Evolutionary conservation across 805 yeast species (phyloP).

Genomic region (Sugiyamaella marilandica): DNA sequence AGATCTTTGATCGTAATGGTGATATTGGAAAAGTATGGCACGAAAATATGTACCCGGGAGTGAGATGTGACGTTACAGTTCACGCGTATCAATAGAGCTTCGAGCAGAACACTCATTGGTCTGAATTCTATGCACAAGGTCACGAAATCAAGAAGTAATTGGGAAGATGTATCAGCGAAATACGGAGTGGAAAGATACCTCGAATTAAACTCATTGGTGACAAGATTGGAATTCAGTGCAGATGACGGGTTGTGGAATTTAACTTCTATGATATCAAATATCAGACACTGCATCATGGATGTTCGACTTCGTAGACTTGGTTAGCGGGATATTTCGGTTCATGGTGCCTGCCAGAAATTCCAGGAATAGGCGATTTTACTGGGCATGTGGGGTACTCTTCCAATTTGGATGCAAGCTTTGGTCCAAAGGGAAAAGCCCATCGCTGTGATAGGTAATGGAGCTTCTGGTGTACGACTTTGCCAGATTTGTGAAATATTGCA

Average conservation of each 20-base stretch:
- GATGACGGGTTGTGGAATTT: slow-evolving; percentile 16
- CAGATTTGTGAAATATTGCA: slow-evolving; percentile 20
- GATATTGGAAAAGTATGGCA: slow-evolving; percentile 29
- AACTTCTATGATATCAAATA: slow-evolving; percentile 2
- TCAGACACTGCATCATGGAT: slow-evolving; percentile 16
- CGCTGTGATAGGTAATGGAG: slow-evolving; percentile 34
- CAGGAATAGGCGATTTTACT: slow-evolving; percentile 27
- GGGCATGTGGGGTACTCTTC: slow-evolving; percentile 33
- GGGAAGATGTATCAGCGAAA: slow-evolving; percentile 24
- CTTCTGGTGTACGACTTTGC: slow-evolving; percentile 33
- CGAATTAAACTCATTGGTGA: slow-evolving; percentile 19
- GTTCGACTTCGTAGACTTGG: slow-evolving; percentile 24
- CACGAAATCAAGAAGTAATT: slow-evolving; percentile 25
- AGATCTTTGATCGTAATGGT: slow-evolving; percentile 26
- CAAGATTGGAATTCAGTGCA: slow-evolving; percentile 16
- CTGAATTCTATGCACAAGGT: slow-evolving; percentile 24
- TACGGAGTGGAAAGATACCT: slow-evolving; percentile 23
- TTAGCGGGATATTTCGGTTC: slow-evolving; percentile 28
- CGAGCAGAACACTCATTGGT: slow-evolving; percentile 29
- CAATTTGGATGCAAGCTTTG: slow-evolving; percentile 29
- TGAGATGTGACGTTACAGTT: slow-evolving; percentile 27
- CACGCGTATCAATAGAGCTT: slow-evolving; percentile 29
- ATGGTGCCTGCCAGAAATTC: slow-evolving; percentile 28
- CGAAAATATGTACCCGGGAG: slow-evolving; percentile 25
- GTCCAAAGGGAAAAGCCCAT: slow-evolving; percentile 26